phyloP scores from a whole-genome alignment of 176 grass and related monocot species.

The Oryza meridionalis region DNA sequence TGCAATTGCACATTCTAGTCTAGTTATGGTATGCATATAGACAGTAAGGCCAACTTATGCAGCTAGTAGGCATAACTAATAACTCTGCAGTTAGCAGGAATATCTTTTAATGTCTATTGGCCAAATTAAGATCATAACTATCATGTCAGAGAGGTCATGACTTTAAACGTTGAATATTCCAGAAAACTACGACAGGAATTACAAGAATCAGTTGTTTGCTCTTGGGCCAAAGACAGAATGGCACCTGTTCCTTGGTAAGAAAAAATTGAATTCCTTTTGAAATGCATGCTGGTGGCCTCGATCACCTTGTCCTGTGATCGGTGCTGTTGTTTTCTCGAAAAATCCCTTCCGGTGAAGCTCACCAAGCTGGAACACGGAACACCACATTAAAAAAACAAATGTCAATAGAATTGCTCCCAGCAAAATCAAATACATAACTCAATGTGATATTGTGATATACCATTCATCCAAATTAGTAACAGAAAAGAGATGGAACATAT shows the following conservation, averaged over 20 bases:
- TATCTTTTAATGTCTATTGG: background rate
- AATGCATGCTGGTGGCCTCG: constrained; percentile 37
- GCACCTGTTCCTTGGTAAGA: constrained; percentile 75
- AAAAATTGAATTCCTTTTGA: constrained; percentile 58
- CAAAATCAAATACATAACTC: background rate
- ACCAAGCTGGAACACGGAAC: constrained; percentile 42
- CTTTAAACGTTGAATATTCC: background rate
- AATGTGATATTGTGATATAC: constrained; percentile 18
- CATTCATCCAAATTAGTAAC: constrained; percentile 23
- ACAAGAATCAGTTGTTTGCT: background rate
- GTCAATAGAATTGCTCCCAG: constrained; percentile 7
- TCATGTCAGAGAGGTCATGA: background rate
- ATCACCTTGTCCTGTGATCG: constrained; percentile 42
- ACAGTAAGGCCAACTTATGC: background rate
- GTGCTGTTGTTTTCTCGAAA: constrained; percentile 31
- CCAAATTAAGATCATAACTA: constrained; percentile 3
- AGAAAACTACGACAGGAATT: background rate
- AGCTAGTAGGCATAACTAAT: background rate
- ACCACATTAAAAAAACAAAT: constrained; percentile 15
- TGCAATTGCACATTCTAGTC: constrained; percentile 7
- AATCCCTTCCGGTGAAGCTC: constrained; percentile 42
- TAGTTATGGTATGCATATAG: constrained; percentile 23
- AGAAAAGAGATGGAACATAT: background rate
- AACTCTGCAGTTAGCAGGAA: constrained; percentile 5
- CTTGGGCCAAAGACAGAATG: constrained; percentile 1